phyloP scores from a whole-genome alignment of 2,329 filamentous ascomycete species.

The Teratosphaeriaceae sp. region DNA sequence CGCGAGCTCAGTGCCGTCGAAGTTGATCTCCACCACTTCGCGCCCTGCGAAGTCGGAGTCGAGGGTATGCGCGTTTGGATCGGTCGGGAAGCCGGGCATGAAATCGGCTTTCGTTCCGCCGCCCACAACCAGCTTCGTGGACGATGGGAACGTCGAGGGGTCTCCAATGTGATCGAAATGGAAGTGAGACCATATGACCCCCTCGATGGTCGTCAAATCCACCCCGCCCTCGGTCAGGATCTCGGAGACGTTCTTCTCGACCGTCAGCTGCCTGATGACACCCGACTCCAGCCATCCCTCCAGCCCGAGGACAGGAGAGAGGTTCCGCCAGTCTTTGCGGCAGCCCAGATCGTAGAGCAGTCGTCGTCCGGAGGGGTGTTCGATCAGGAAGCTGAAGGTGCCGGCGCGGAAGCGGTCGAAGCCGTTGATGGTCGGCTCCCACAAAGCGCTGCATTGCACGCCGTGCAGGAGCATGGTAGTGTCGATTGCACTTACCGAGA shows the following conservation, averaged over 20 bases:
- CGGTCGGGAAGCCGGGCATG: slow-evolving; percentile 36
- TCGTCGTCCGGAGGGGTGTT: slow-evolving; percentile 32
- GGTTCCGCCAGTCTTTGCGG: slow-evolving; percentile 37
- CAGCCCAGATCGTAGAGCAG: slow-evolving; percentile 38
- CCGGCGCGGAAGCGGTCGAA: slow-evolving; percentile 10
- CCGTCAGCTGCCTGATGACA: slow-evolving; percentile 23
- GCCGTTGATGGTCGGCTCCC: slow-evolving; percentile 8
- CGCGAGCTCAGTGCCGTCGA: slow-evolving; percentile 22
- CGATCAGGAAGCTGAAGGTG: slow-evolving; percentile 34
- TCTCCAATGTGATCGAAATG: slow-evolving; percentile 41
- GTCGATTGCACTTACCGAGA: slow-evolving; percentile 24
- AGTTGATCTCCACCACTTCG: slow-evolving; percentile 23
- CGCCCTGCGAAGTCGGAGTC: slow-evolving; percentile 32
- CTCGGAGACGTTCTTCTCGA: slow-evolving; percentile 34
- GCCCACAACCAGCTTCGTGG: slow-evolving; percentile 37
- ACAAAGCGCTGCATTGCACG: slow-evolving; percentile 5
- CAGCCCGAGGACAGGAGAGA: slow-evolving; percentile 18
- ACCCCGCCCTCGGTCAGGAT: slow-evolving; percentile 28
- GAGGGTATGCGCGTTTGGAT: slow-evolving; percentile 27
- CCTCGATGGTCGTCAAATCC: slow-evolving; percentile 23
- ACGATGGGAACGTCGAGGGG: slow-evolving; percentile 31
- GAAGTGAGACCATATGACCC: slow-evolving; percentile 23
- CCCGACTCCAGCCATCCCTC: slow-evolving; percentile 22
- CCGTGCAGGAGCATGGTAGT: slow-evolving; percentile 9
- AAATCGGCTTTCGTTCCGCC: slow-evolving; percentile 34